These are phyloP conservation scores for Schoenoplectus tabernaemontani DNA, from an alignment of 202 grass and related monocot genomes.

Conservation along the genomic window DNA sequence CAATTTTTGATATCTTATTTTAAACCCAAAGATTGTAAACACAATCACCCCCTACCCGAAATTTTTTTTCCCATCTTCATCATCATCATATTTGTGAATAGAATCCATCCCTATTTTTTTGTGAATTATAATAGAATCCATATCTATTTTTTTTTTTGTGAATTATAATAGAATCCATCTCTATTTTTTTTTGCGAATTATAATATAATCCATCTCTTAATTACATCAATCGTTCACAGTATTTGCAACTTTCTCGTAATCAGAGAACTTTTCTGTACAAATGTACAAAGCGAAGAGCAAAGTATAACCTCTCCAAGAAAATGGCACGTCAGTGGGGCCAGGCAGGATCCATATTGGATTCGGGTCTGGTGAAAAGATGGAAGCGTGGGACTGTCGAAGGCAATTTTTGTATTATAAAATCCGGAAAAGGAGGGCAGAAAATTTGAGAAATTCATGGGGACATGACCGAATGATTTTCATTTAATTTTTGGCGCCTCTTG, in stretches of 20 bases:
- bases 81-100: no score
- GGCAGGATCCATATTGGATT: not conserved
- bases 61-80: no score
- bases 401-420: not conserved
- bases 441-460: not conserved
- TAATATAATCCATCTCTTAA: not conserved
- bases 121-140: no score
- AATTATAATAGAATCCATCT: not conserved
- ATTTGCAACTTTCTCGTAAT: not conserved
- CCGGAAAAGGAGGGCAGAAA: not conserved
- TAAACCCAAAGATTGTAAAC: no score
- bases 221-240: not conserved
- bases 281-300: not conserved
- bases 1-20: no score
- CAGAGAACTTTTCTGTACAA: not conserved
- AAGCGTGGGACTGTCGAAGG: not conserved
- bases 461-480: not conserved
- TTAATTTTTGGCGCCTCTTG: not conserved
- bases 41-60: no score
- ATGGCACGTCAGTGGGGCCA: not conserved
- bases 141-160: no score
- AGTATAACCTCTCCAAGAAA: not conserved
- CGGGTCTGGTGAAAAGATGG: not conserved
- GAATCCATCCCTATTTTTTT: no score
- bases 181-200: not conserved